These are phyloP conservation scores for Penicillium waksmanii DNA, from an alignment of 495 filamentous ascomycete species.

Conservation along the genomic window DNA sequence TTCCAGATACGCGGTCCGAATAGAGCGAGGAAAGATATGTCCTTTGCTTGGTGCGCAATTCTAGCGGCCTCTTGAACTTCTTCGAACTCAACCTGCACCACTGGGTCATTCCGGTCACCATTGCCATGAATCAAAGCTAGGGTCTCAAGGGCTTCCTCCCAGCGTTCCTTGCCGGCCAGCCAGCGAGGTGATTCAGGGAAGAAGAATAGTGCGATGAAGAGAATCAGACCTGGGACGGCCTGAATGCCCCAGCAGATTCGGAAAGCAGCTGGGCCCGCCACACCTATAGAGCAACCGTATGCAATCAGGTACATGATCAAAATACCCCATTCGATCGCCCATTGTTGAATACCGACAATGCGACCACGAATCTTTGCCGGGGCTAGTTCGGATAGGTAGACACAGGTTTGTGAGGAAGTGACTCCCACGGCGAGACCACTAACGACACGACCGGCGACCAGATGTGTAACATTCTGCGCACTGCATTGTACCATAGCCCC, in stretches of 20 bases:
- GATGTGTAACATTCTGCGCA: constrained; percentile 59
- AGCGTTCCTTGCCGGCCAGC: constrained; percentile 70
- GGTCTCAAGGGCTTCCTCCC: constrained; percentile 66
- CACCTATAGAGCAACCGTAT: constrained; percentile 64
- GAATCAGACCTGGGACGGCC: constrained; percentile 65
- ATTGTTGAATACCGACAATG: constrained; percentile 75
- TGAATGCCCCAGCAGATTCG: constrained; percentile 75
- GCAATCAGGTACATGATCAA: constrained; percentile 64
- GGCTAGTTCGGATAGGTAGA: constrained; percentile 78
- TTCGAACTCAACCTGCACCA: constrained; percentile 73
- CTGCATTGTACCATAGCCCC: constrained; percentile 70
- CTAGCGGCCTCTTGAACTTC: constrained; percentile 65
- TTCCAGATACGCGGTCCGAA: constrained; percentile 69
- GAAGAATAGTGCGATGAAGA: constrained; percentile 69
- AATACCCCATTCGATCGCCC: constrained; percentile 75
- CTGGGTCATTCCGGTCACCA: constrained; percentile 65
- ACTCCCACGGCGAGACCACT: constrained; percentile 76
- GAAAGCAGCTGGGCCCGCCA: constrained; percentile 59
- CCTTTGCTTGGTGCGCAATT: constrained; percentile 55
- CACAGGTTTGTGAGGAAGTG: constrained; percentile 77
- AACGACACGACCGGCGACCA: constrained; percentile 72
- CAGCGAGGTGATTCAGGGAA: constrained; percentile 73
- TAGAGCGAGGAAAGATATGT: constrained; percentile 62
- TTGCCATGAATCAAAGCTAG: constrained; percentile 72
- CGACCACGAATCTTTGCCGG: constrained; percentile 67